A percentile compares a stretch with the other conserved stretches of the same genome.
These are phyloP conservation scores for Myrmaecium sp. DNA, from an alignment of 2,329 filamentous ascomycete species.

Conservation along the genomic window DNA sequence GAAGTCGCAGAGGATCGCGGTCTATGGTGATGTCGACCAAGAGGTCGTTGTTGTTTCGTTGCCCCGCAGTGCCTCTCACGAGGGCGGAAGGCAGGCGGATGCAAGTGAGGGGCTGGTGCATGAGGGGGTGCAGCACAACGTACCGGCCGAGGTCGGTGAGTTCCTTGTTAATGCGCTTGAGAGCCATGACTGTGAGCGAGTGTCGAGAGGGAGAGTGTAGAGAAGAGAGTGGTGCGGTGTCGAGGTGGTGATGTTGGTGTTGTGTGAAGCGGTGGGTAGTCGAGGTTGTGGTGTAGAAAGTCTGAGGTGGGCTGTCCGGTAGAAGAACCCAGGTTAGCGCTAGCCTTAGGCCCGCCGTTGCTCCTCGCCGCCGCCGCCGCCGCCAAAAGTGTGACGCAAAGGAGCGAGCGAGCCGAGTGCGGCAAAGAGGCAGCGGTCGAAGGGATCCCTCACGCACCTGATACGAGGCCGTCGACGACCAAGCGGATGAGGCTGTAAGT, in stretches of 20 bases:
- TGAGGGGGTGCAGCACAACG: too few relatives aligned
- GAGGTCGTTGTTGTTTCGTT: too few relatives aligned
- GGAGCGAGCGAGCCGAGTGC: conserved; percentile 8
- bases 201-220: neutral
- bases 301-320: neutral
- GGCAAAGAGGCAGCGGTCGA: conserved; percentile 8
- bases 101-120: too few relatives aligned
- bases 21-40: conserved; percentile 1
- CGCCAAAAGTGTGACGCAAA: neutral
- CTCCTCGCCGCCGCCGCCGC: neutral
- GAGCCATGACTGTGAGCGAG: conserved; percentile 44
- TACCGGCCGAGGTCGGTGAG: conserved; percentile 79
- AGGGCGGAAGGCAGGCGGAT: too few relatives aligned
- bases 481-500: too few relatives aligned
- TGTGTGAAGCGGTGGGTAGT: too few relatives aligned
- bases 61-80: too few relatives aligned
- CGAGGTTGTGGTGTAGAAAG: too few relatives aligned
- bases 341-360: too few relatives aligned
- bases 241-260: too few relatives aligned
- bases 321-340: neutral
- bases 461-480: too few relatives aligned
- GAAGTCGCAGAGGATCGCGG: conserved; percentile 1
- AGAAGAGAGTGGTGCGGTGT: conserved; percentile 1
- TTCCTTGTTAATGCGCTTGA: conserved; percentile 93
- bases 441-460: too few relatives aligned